Percentiles rank a stretch among this genome's conserved stretches.
Conservation (phyloP, 768 basidiomycete species). For the Podaxis mareebaensis region DNA sequence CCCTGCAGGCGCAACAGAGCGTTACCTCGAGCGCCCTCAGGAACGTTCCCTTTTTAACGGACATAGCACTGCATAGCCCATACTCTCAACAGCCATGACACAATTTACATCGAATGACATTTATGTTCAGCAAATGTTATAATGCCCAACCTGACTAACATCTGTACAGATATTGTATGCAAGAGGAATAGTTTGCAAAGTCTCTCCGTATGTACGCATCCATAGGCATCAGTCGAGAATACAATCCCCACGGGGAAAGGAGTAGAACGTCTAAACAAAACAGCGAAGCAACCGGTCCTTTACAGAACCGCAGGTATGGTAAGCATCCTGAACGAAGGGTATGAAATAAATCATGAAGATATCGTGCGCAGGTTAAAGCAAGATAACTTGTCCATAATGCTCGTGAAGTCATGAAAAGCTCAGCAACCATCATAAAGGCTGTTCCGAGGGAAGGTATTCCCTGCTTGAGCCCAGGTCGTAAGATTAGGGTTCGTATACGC, state of each 20-base stretch:
- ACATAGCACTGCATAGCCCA: not conserved
- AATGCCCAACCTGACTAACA: slow-evolving; percentile 9
- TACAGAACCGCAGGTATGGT: slow-evolving; percentile 4
- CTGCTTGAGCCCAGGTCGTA: slow-evolving; percentile 82
- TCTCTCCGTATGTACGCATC: not conserved
- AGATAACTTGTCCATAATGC: not conserved
- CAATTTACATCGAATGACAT: not conserved
- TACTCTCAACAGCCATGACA: not conserved
- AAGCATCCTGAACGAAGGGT: slow-evolving; percentile 1
- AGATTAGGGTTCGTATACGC: slow-evolving; percentile 81
- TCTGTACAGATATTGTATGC: slow-evolving; percentile 8
- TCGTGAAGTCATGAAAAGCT: slow-evolving; percentile 10
- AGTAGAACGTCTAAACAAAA: slow-evolving; percentile 4
- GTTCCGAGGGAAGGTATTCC: slow-evolving; percentile 76
- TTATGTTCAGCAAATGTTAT: slow-evolving; percentile 4
- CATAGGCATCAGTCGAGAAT: not conserved
- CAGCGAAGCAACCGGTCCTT: slow-evolving; percentile 1
- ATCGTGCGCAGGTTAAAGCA: slow-evolving; percentile 4
- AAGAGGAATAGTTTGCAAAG: not conserved
- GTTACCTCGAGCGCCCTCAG: not conserved
- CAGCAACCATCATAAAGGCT: slow-evolving; percentile 43
- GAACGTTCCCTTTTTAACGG: not conserved
- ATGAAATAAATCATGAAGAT: slow-evolving; percentile 13
- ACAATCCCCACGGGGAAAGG: not conserved
- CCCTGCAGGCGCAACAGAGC: not conserved